Percentiles rank a stretch among this genome's conserved stretches.
These are phyloP conservation scores for Trifolium pratense DNA, from an alignment of 306 rosid species.

Conservation along the genomic window DNA sequence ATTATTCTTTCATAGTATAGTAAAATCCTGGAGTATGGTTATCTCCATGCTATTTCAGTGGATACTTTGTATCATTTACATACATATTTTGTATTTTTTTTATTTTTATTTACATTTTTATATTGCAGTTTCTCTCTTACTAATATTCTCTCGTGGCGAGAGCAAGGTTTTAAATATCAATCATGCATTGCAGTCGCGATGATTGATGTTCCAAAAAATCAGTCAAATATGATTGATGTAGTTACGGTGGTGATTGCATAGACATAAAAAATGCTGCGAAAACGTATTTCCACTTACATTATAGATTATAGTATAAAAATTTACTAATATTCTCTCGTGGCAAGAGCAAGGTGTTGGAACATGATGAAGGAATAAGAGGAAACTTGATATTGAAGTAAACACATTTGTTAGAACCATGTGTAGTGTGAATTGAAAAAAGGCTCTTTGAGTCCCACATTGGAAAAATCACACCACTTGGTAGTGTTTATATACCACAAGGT, in stretches of 20 bases:
- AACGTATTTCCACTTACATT: background rate
- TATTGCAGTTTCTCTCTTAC: background rate
- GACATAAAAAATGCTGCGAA: too few species aligned
- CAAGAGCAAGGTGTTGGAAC: too few species aligned
- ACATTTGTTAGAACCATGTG: too few species aligned
- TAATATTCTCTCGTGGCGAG: background rate
- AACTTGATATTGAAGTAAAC: too few species aligned
- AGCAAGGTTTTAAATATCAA: too few species aligned
- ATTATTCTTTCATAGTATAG: conserved; percentile 58
- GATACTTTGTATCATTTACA: conserved; percentile 44
- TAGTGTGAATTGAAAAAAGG: too few species aligned
- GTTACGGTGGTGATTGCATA: background rate
- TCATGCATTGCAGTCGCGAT: background rate
- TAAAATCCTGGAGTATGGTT: conserved; percentile 41
- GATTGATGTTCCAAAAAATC: background rate
- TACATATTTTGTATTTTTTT: conserved; percentile 45
- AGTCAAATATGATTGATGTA: background rate
- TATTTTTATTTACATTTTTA: conserved; percentile 34
- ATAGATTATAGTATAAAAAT: too few species aligned
- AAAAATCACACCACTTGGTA: too few species aligned
- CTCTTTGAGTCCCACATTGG: too few species aligned
- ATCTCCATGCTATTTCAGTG: conserved; percentile 47
- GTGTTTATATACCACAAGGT: too few species aligned
- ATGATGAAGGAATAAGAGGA: too few species aligned
- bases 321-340: too few species aligned